Conservation (phyloP, 768 basidiomycete genomes). For the Naganishia vaughanmartiniae region DNA sequence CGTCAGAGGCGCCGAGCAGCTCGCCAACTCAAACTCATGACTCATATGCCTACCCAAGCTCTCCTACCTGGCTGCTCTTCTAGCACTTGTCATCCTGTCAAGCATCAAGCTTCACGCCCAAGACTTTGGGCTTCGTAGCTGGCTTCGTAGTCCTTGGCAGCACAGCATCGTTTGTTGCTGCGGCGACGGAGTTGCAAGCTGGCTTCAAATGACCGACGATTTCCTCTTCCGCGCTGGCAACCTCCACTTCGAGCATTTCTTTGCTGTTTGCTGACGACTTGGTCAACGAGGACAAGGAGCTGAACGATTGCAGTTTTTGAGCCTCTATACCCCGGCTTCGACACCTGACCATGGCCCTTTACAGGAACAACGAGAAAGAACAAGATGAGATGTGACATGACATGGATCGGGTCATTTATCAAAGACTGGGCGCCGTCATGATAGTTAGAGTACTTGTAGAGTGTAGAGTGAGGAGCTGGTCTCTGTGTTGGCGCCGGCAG, state of each 20-base stretch:
- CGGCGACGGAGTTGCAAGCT: neutral
- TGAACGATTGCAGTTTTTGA: too few relatives aligned
- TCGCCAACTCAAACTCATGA: too few relatives aligned
- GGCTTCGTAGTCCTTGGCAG: slow-evolving; percentile 2
- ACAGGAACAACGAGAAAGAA: neutral
- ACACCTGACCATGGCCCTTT: neutral
- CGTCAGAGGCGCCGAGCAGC: too few relatives aligned
- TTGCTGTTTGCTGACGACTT: neutral
- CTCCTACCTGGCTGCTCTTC: too few relatives aligned
- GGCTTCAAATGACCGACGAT: neutral
- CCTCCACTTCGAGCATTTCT: neutral
- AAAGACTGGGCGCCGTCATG: slow-evolving; percentile 2
- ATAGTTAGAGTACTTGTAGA: too few relatives aligned
- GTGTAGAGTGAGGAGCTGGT: too few relatives aligned
- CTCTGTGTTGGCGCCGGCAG: neutral
- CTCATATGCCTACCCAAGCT: too few relatives aligned
- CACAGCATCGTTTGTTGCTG: neutral
- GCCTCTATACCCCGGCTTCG: neutral
- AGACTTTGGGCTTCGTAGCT: neutral
- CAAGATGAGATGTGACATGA: neutral
- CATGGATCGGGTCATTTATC: neutral
- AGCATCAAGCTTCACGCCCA: neutral
- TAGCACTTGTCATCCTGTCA: too few relatives aligned
- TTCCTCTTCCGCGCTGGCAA: too few relatives aligned
- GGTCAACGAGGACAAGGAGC: neutral